Percentiles rank a stretch among this genome's conserved stretches.
These are phyloP conservation scores for Penicillium sp. DNA, from an alignment of 2,329 filamentous ascomycete genomes.

Conservation along the genomic window DNA sequence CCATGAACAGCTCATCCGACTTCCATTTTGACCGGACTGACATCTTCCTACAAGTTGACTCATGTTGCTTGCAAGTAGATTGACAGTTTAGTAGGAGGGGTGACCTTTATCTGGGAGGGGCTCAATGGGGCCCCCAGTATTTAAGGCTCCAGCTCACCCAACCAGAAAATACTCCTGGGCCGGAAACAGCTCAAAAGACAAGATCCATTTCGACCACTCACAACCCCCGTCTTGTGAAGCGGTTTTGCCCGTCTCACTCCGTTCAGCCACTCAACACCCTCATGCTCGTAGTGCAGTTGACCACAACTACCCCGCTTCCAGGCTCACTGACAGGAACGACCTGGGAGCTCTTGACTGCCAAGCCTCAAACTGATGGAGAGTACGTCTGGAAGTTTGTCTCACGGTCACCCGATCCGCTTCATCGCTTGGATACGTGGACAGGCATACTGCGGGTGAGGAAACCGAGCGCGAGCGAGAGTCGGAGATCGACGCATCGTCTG, in stretches of 20 bases:
- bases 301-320: constrained; percentile 10
- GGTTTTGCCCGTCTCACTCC: constrained; percentile 15
- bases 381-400: constrained; percentile 13
- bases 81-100: neutral
- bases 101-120: constrained; percentile 8
- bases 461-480: neutral
- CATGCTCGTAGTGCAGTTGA: constrained; percentile 11
- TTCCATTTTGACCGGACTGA: neutral
- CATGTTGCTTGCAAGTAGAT: constrained; percentile 11
- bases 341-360: constrained; percentile 14
- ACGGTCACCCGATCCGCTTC: constrained; percentile 18
- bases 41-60: constrained; percentile 16
- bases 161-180: constrained; percentile 1
- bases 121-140: neutral
- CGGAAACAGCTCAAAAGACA: neutral
- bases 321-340: constrained; percentile 19
- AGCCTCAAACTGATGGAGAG: constrained; percentile 6
- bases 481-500: neutral
- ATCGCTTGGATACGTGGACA: neutral
- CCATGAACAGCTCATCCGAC: constrained; percentile 6
- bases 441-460: neutral
- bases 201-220: constrained; percentile 10
- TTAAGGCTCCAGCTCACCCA: constrained; percentile 13
- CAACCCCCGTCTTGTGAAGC: constrained; percentile 1
- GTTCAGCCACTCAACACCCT: constrained; percentile 11